Evolutionary conservation across 139 green algal species (phyloP).

Genomic region (Closterium sp.): DNA sequence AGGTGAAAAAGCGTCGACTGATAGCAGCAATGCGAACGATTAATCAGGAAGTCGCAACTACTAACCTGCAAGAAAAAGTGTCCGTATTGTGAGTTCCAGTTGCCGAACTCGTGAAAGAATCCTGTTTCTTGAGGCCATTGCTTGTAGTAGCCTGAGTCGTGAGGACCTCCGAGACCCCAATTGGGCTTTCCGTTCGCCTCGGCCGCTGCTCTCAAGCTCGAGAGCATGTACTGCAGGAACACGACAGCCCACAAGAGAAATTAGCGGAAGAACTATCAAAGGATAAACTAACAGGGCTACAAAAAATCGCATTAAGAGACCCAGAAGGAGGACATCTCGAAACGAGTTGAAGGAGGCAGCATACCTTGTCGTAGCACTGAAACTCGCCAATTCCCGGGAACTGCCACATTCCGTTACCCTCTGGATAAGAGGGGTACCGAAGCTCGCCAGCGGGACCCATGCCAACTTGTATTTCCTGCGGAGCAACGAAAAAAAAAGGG

Average conservation of each 20-base stretch:
- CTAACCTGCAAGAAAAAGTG: conserved; percentile 78
- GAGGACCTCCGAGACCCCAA: conserved; percentile 84
- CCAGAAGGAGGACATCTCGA: not conserved
- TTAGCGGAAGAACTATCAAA: too few relatives aligned
- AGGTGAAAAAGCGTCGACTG: not conserved
- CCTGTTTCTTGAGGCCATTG: conserved; percentile 78
- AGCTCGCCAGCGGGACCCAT: conserved; percentile 95
- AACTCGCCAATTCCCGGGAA: conserved; percentile 98
- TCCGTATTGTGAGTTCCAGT: conserved; percentile 86
- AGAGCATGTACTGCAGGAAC: conserved; percentile 83
- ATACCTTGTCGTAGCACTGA: conserved; percentile 87
- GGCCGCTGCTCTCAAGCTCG: conserved; percentile 65
- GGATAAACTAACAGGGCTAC: too few relatives aligned
- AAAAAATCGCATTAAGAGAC: too few relatives aligned
- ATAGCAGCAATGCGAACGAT: not conserved
- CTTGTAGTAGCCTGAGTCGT: conserved; percentile 94
- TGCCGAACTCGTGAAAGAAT: conserved; percentile 87
- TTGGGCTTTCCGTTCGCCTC: conserved; percentile 72
- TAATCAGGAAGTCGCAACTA: not conserved
- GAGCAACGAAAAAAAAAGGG: not conserved
- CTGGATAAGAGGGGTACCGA: conserved; percentile 94
- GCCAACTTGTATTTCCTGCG: conserved; percentile 92
- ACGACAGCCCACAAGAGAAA: too few relatives aligned
- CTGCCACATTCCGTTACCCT: conserved; percentile 68
- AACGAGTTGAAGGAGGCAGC: not conserved